These are phyloP conservation scores for Perkinsus marinus DNA, from an alignment of 169 alveolate species.

Conservation along the genomic window DNA sequence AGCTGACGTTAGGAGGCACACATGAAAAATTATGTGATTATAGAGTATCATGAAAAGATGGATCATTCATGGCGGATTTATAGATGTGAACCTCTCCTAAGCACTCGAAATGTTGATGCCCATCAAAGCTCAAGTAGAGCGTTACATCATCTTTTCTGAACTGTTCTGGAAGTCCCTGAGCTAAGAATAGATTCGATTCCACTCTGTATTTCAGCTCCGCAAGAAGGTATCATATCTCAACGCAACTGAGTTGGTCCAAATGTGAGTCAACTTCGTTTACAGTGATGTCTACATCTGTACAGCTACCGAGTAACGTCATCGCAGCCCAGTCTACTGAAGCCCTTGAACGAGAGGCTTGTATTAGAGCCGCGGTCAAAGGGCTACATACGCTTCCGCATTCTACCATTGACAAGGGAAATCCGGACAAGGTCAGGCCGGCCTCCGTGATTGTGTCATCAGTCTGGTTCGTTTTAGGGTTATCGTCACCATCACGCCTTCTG, in stretches of 20 bases:
- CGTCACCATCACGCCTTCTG: neutral
- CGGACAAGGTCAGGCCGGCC: neutral
- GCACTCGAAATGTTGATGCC: too few relatives aligned
- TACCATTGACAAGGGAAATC: neutral
- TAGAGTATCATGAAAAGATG: too few relatives aligned
- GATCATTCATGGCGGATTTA: too few relatives aligned
- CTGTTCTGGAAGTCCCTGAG: too few relatives aligned
- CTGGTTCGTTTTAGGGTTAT: neutral
- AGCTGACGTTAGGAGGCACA: neutral
- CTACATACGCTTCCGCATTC: neutral
- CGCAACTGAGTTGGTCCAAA: neutral
- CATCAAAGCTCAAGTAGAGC: too few relatives aligned
- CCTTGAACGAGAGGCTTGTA: neutral
- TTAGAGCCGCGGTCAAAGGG: neutral
- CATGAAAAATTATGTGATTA: neutral
- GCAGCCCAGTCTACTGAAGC: neutral
- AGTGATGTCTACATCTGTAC: neutral
- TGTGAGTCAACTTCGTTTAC: neutral
- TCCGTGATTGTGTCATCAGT: neutral
- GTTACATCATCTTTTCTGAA: too few relatives aligned
- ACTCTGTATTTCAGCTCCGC: neutral
- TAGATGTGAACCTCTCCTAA: too few relatives aligned
- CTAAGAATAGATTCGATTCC: too few relatives aligned
- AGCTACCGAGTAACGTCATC: neutral
- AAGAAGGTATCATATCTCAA: neutral